Base-by-base conservation (phyloP, 257 asterid genomes). In the Euphrasia confusa region DNA sequence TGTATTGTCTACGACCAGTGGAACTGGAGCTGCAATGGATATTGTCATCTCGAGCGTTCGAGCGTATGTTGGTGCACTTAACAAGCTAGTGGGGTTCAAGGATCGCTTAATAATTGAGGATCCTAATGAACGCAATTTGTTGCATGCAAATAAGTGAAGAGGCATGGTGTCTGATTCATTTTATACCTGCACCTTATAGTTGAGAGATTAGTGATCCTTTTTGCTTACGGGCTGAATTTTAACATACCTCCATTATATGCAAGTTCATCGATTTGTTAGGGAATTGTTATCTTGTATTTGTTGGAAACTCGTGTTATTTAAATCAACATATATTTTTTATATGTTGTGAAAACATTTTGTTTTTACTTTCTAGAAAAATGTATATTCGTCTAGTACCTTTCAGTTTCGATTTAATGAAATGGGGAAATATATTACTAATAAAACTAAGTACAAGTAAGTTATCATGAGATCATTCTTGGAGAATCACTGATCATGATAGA, bases 21-120 rank as follows among this genome's bases (percentile, higher is more conserved):
- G 97, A 62, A 88, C 83, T 28, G 97, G 97, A 60, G 93, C 95
- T 7, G 75, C 83, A 40, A 80, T 89, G 97, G 98, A 92, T 73
- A 84, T 92, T 15, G 98, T 88, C 18, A 80, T 92, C 65, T 92
- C 98, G 10, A 89, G 98, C 45, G 78, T 92, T 52, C 80, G 98
- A 60, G 98, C 98, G 57, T 92, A 92, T 45, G 60, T 86, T 44
- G 92, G 94, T 60, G 98, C 98, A 39, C 82, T 92, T 53, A 92
- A 92, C 88, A 92, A 89, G 95, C 77, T 84, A 59, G 26, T 86
- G 52, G 90, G 95, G 42, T 81, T 86, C 68, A 71, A 68, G 64
- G 72, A 74, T 65, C 83, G 80, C 53, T 17, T 59, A 7, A 60
- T 57, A 67, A 33, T 67, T 1, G 71, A 70, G 17, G 77, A 75